These are phyloP conservation scores for Geranium incanum DNA, from an alignment of 441 rosid species.

Conservation along the genomic window DNA sequence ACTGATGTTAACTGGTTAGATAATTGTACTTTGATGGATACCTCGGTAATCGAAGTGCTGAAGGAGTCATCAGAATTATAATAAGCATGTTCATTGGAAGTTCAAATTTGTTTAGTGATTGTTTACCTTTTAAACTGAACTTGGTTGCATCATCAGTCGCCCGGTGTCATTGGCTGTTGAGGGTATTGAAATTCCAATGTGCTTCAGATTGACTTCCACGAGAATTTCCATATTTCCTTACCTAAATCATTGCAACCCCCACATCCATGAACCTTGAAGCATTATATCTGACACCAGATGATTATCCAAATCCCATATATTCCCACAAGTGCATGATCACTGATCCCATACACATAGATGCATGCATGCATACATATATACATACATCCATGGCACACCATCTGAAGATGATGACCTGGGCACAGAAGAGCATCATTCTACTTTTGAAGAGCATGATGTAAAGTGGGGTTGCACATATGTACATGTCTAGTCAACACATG, in stretches of 20 bases:
- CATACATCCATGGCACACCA: constrained; percentile 11
- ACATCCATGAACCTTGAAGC: constrained; percentile 22
- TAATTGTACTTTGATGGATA: constrained; percentile 19
- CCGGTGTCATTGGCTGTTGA: constrained; percentile 19
- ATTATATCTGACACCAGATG: constrained; percentile 20
- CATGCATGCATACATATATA: constrained; percentile 7
- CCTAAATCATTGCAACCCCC: constrained; percentile 24
- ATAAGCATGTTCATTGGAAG: constrained; percentile 13
- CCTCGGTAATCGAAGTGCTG: constrained; percentile 29
- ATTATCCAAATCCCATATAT: constrained; percentile 26
- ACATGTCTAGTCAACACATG: constrained; percentile 7
- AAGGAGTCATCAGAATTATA: constrained; percentile 32
- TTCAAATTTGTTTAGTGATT: constrained; percentile 16
- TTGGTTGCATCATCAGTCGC: constrained; percentile 29
- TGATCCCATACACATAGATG: constrained; percentile 14
- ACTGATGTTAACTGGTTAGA: constrained; percentile 21
- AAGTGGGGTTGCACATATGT: constrained; percentile 11
- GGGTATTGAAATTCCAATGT: constrained; percentile 21
- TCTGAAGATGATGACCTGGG: background rate
- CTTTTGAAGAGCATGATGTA: constrained; percentile 12
- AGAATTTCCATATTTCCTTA: constrained; percentile 7
- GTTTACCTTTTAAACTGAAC: constrained; percentile 36
- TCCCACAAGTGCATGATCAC: constrained; percentile 6
- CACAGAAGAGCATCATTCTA: constrained; percentile 5
- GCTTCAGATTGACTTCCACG: background rate